These are phyloP conservation scores for Mortierella alpina DNA, from an alignment of 192 early-diverging fungal species.

Conservation along the genomic window DNA sequence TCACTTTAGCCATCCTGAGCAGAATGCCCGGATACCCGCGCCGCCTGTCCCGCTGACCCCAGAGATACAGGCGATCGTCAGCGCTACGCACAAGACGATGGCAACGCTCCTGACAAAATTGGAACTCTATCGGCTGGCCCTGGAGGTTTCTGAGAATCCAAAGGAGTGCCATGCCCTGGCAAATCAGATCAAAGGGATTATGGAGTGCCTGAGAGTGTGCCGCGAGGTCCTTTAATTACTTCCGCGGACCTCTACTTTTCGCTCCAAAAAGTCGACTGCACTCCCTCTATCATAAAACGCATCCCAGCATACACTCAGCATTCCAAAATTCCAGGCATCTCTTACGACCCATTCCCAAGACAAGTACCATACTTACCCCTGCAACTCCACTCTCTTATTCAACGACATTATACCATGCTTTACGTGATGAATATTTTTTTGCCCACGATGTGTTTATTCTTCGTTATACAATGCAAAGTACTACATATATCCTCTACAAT, in stretches of 20 bases:
- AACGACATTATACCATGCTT: no score
- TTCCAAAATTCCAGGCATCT: neutral
- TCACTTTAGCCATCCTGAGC: neutral
- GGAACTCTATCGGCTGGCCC: conserved; percentile 35
- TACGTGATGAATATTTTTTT: no score
- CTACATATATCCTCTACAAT: no score
- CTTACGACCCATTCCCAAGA: neutral
- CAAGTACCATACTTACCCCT: no score
- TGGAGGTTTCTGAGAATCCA: conserved; percentile 35
- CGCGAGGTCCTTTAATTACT: conserved; percentile 23
- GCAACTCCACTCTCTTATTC: no score
- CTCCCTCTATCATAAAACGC: conserved; percentile 1
- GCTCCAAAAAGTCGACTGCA: neutral
- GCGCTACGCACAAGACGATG: conserved; percentile 40
- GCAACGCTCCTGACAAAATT: conserved; percentile 18
- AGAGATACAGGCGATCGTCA: conserved; percentile 24
- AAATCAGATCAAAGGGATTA: conserved; percentile 31
- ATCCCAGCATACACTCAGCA: neutral
- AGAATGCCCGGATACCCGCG: neutral
- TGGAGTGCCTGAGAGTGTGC: conserved; percentile 49
- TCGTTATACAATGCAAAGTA: no score
- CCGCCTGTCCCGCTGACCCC: conserved; percentile 5
- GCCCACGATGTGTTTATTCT: no score
- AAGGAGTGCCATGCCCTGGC: conserved; percentile 34
- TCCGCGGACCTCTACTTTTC: neutral